Evolutionary conservation across 2,329 filamentous ascomycete species (phyloP).

Genomic region (Aspergillus tanneri): DNA sequence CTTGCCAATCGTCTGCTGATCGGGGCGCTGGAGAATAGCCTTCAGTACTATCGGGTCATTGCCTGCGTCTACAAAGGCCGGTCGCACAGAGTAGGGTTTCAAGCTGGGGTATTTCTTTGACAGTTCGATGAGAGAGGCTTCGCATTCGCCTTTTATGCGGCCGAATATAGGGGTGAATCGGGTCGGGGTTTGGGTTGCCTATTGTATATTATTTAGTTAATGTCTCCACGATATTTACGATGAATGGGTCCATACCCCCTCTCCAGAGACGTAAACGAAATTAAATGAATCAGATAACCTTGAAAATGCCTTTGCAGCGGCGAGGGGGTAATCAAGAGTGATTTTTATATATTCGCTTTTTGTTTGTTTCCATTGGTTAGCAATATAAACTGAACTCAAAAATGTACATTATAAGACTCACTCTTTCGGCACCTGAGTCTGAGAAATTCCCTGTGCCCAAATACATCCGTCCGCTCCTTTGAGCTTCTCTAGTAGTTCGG

Average conservation of each 20-base stretch:
- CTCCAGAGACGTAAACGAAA: conserved; percentile 70
- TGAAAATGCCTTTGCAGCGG: conserved; percentile 61
- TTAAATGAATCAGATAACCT: conserved; percentile 58
- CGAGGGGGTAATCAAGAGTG: conserved; percentile 65
- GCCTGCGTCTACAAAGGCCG: conserved; percentile 57
- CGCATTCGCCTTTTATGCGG: conserved; percentile 66
- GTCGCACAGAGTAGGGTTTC: conserved; percentile 58
- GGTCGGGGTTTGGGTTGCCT: conserved; percentile 47
- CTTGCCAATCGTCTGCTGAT: conserved; percentile 22
- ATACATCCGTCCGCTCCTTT: conserved; percentile 66
- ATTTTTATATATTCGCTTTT: conserved; percentile 63
- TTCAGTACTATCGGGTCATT: conserved; percentile 43
- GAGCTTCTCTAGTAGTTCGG: conserved; percentile 58
- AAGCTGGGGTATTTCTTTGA: conserved; percentile 46
- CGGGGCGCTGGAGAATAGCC: conserved; percentile 21
- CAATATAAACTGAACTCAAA: too few species aligned
- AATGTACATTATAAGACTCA: too few species aligned
- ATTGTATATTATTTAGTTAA: not conserved
- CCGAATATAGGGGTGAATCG: conserved; percentile 59
- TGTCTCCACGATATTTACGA: not conserved
- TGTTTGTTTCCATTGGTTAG: too few species aligned
- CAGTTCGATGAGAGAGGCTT: conserved; percentile 58
- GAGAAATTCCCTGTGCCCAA: conserved; percentile 70
- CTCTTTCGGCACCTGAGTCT: conserved; percentile 60
- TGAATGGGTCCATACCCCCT: conserved; percentile 18